Percentiles rank a stretch among this genome's conserved stretches.
phyloP scores from a whole-genome alignment of 257 asterid species.

The Ligustrum vulgare region DNA sequence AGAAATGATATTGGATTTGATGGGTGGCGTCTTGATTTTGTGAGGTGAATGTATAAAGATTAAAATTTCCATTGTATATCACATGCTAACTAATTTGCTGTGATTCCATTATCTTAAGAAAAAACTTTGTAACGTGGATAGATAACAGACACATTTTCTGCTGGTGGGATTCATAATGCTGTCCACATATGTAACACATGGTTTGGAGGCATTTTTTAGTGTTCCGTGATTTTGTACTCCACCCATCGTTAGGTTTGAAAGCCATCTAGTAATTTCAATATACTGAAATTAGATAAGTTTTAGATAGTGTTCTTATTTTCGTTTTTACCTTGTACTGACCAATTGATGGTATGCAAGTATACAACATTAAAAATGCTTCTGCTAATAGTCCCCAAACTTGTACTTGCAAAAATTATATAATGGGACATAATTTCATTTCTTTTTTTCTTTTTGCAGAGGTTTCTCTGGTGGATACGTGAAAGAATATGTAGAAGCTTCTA shows the following conservation, averaged over 20 bases:
- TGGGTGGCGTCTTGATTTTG: conserved; percentile 68
- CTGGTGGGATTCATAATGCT: neutral
- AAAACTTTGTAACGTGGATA: neutral
- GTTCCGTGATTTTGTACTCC: neutral
- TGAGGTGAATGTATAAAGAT: conserved; percentile 28
- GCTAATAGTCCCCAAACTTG: neutral
- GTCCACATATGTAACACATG: neutral
- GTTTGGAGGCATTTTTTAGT: neutral
- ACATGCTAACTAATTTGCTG: neutral
- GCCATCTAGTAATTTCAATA: neutral
- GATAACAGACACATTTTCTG: neutral
- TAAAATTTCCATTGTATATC: neutral
- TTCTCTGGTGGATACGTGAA: conserved; percentile 57
- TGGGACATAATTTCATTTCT: neutral
- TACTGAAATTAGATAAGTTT: neutral
- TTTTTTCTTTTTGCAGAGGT: conserved; percentile 35
- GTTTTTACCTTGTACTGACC: neutral
- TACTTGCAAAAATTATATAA: neutral
- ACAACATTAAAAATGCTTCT: neutral
- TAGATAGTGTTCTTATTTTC: neutral
- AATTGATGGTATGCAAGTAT: neutral
- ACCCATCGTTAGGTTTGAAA: neutral
- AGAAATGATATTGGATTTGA: conserved; percentile 56
- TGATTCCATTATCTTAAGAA: neutral
- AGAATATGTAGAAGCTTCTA: conserved; percentile 56